Evolutionary conservation across 306 rosid species (phyloP).

Genomic region (Styphnolobium japonicum): DNA sequence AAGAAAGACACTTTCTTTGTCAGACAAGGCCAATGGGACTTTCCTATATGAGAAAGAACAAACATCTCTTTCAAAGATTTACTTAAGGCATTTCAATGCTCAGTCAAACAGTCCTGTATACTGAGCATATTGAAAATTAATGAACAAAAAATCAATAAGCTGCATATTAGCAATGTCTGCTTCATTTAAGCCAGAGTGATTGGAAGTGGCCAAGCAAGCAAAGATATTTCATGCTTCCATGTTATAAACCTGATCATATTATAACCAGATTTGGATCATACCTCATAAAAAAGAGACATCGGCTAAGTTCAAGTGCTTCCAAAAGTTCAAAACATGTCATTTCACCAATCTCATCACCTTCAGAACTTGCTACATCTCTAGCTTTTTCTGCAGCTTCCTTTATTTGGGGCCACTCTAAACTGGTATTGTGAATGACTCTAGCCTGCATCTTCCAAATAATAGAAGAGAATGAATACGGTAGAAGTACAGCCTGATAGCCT

Average conservation of each 20-base stretch:
- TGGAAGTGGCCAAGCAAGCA: conserved; percentile 16
- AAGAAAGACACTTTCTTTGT: not conserved
- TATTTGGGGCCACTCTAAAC: conserved; percentile 86
- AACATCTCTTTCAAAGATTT: conserved; percentile 1
- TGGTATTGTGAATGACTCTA: conserved; percentile 79
- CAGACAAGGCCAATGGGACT: not conserved
- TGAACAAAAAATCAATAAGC: not conserved
- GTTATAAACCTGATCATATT: not conserved
- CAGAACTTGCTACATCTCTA: conserved; percentile 63
- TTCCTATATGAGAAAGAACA: not conserved
- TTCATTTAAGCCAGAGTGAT: not conserved
- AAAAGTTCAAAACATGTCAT: conserved; percentile 87
- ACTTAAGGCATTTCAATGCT: not conserved
- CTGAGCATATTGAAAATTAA: not conserved
- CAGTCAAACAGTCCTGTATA: not conserved
- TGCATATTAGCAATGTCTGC: not conserved
- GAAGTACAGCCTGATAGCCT: conserved; percentile 16
- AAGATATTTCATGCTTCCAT: conserved; percentile 15
- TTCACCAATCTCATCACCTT: conserved; percentile 77
- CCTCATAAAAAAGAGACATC: conserved; percentile 89
- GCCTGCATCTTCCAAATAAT: conserved; percentile 55
- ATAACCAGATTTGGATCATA: conserved; percentile 26
- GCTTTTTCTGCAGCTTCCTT: conserved; percentile 92
- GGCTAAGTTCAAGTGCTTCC: conserved; percentile 98
- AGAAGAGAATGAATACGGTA: conserved; percentile 4